Evolutionary conservation across 805 yeast genomes (phyloP), one percentile per base, ranked within the genome.

Genomic region (Wickerhamiella kurtzmanii): DNA sequence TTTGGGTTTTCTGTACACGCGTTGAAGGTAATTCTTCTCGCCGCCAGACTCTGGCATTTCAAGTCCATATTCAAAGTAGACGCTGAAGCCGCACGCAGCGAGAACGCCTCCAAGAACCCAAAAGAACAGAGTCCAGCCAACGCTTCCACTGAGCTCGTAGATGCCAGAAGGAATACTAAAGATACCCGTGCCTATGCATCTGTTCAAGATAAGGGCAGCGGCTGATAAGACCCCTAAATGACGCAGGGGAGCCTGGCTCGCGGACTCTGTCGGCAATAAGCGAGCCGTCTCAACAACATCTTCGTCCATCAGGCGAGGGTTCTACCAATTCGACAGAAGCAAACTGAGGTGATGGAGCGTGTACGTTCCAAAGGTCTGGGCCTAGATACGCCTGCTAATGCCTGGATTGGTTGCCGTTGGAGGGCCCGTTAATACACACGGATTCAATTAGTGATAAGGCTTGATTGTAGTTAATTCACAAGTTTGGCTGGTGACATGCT

Each of bases 121-220:
- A 51, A 79, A 60, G 28, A 75, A 54, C 48, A 79, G 60, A 2
- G 77, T 60, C 42, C 72, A 63, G 11, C 82, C 84, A 4, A 79
- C 79, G 9, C 77, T 71, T 3, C 84, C 83, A 2, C 77, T 63
- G 38, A 74, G 62, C 8, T 65, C 58, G 52, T 73, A 79, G 35
- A 80, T 77, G 22, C 80, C 70, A 3, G 83, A 74, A 1, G 85
- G 81, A 3, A 82, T 76, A 37, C 79, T 70, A 61, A 80, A 80
- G 36, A 80, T 77, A 22, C 87, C 88, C 2, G 86, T 79, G 38
- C 88, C 88, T 45, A 80, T 73, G 75, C 79, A 79, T 55, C 80
- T 71, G 61, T 80, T 80, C 50, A 80, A 65, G 58, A 78, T 75
- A 45, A 80, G 56, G 28, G 64, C 62, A 17, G 60, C 55, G 1